Base-by-base conservation (phyloP, 768 basidiomycete species). In the Kondoa subrosea region DNA sequence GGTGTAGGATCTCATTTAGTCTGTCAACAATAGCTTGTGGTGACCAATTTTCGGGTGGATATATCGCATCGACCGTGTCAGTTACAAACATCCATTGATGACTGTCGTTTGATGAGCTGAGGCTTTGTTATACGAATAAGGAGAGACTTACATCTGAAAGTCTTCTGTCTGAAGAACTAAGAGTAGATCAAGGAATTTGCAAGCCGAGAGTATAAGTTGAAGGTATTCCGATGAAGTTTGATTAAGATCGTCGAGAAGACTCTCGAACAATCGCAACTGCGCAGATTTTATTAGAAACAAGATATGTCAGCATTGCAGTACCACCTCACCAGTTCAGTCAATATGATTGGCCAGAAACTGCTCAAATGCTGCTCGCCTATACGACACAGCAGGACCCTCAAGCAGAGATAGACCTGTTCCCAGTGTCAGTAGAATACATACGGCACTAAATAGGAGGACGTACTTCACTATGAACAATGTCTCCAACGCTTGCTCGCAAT, bases 51-150 rank as follows among this genome's bases (percentile, higher is more conserved):
- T 91, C 86, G 0, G 91, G 88, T 21, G 85, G 86, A 77, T 90
- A 91, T 34, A 91, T 83, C 0, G 93, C 91, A 73, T 97, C 95
- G 3, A 92, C 89, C 0, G 93, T 97, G 76, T 99, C 93, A 1
- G 91, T 95, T 57, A 96, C 85, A 76, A 97, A 99, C 74, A 95
- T 88, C 93, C 95, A 99, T 80, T 99, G 91, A 76, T 97, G 88
- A 4, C 81, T 82, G 69, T 2, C 26, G 56, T n/a, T 17, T 8
- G 40, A 8, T 50, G 12, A 50, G n/a, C n/a, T 50, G 40, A 50
- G 40, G 40, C 40, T 50, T 50, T 50, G 40, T 21, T 50, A 21
- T 8, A 50, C 21, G 40, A 50, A 8, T 50, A 33, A 68, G 0
- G 27, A 12, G n/a, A 32, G 1, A 67, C 77, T 67, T 50, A 95